These are phyloP conservation scores for Tylopilus plumbeoviolaceoides DNA, from an alignment of 768 basidiomycete genomes.

Conservation along the genomic window DNA sequence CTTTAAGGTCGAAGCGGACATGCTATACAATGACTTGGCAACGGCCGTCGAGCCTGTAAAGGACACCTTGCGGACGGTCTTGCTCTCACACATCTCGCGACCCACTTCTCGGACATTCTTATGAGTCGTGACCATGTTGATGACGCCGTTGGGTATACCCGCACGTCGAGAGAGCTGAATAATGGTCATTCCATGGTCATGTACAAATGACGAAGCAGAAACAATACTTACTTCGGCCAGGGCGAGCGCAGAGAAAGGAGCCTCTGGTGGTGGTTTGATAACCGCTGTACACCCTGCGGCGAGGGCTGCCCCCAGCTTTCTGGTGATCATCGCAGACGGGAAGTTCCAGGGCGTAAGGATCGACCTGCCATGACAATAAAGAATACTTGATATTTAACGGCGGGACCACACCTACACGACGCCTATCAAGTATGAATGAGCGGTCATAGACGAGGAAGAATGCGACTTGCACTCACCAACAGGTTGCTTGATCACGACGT, in stretches of 20 bases:
- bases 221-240: constrained; percentile 74
- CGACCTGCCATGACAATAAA: constrained; percentile 42
- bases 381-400: neutral
- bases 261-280: constrained; percentile 92
- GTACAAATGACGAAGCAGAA: neutral
- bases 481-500: constrained; percentile 92
- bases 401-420: constrained; percentile 39
- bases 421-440: constrained; percentile 27
- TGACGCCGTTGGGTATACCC: constrained; percentile 92
- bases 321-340: constrained; percentile 90
- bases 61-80: constrained; percentile 79
- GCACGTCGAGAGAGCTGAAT: constrained; percentile 75
- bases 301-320: constrained; percentile 85
- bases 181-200: neutral
- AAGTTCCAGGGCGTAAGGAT: constrained; percentile 91
- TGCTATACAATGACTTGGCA: constrained; percentile 68
- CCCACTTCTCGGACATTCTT: constrained; percentile 85
- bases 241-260: constrained; percentile 90
- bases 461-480: constrained; percentile 51
- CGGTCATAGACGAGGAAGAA: constrained; percentile 32
- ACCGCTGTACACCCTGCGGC: constrained; percentile 97
- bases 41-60: constrained; percentile 89
- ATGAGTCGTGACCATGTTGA: constrained; percentile 89
- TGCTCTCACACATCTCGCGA: constrained; percentile 90
- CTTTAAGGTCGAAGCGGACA: constrained; percentile 76